A percentile compares a stretch with the other conserved stretches of the same genome.
Conservation (phyloP, 345 rosid genomes). For the Ceriops decandra region DNA sequence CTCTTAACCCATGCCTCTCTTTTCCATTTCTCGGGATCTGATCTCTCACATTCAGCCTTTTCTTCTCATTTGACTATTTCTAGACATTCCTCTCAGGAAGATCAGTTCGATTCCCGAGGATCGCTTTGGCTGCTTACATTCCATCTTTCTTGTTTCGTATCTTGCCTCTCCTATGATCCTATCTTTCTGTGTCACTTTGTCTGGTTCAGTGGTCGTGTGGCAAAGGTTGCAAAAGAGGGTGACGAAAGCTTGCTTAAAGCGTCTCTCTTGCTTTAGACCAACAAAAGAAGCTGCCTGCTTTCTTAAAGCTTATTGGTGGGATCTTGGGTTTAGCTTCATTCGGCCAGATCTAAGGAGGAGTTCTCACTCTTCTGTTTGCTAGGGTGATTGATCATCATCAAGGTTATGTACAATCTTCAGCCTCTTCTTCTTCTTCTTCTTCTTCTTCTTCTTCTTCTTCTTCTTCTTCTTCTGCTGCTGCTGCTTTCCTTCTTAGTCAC, state of each 20-base stretch:
- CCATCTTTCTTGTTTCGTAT: conserved; percentile 18
- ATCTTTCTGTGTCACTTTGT: conserved; percentile 20
- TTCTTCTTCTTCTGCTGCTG: not conserved
- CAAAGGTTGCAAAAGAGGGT: conserved; percentile 11
- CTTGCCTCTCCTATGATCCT: conserved; percentile 16
- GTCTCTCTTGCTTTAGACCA: not conserved
- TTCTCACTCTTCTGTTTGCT: conserved; percentile 10
- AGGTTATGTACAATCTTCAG: conserved; percentile 22
- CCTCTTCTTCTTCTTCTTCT: conserved; percentile 1
- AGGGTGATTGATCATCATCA: conserved; percentile 5
- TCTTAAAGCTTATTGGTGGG: conserved; percentile 6
- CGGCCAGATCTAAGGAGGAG: conserved; percentile 30
- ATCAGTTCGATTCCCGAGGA: conserved; percentile 63
- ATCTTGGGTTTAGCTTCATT: conserved; percentile 7
- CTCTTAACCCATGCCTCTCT: conserved; percentile 28
- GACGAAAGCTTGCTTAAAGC: conserved; percentile 14
- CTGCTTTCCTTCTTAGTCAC: too few species aligned
- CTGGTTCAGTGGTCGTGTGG: conserved; percentile 22
- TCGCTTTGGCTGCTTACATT: conserved; percentile 18
- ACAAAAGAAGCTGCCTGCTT: not conserved
- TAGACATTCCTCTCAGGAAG: not conserved
- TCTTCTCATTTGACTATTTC: conserved; percentile 10
- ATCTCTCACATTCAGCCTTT: conserved; percentile 26
- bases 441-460: not conserved
- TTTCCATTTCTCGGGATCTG: conserved; percentile 61